These are phyloP conservation scores for Strobilomyces echinocephalus DNA, from an alignment of 768 basidiomycete genomes.

Conservation along the genomic window DNA sequence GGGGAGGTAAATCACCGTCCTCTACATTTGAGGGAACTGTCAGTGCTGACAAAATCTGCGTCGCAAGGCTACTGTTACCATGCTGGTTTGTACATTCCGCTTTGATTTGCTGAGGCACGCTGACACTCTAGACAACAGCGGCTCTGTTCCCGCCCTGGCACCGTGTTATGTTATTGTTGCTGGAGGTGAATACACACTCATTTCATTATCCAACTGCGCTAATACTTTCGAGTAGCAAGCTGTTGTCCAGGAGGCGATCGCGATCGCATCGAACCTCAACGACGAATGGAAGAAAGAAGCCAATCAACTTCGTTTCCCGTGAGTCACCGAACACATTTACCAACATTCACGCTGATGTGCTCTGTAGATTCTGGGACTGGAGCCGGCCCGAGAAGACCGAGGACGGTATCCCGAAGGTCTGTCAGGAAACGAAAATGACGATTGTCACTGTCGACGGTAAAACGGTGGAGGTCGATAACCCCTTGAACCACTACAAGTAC, in stretches of 20 bases:
- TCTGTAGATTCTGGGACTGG: slow-evolving; percentile 17
- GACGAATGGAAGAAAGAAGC: slow-evolving; percentile 14
- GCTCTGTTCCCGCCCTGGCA: slow-evolving; percentile 23
- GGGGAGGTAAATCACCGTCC: slow-evolving; percentile 3
- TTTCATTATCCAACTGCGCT: too few species aligned
- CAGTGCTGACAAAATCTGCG: slow-evolving; percentile 1
- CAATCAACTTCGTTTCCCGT: slow-evolving; percentile 16
- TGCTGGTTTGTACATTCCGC: slow-evolving; percentile 3
- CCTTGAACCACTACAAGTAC: slow-evolving; percentile 14
- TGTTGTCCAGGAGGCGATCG: slow-evolving; percentile 11
- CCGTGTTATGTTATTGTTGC: slow-evolving; percentile 10
- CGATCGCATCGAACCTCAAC: slow-evolving; percentile 7
- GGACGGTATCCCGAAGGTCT: slow-evolving; percentile 4
- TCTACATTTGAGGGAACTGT: not conserved
- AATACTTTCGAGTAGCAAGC: slow-evolving; percentile 10
- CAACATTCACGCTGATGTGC: not conserved
- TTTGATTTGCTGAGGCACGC: not conserved
- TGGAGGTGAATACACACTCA: slow-evolving; percentile 6
- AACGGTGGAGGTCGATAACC: not conserved
- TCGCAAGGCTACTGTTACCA: slow-evolving; percentile 20
- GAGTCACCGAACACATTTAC: not conserved
- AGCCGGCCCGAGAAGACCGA: not conserved
- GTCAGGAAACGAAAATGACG: not conserved
- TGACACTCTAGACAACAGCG: slow-evolving; percentile 14
- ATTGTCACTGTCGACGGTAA: slow-evolving; percentile 2